Evolutionary conservation across 2,329 filamentous ascomycete genomes (phyloP), one percentile per base, ranked within the genome.

Genomic region (Phialemoniopsis sp.): DNA sequence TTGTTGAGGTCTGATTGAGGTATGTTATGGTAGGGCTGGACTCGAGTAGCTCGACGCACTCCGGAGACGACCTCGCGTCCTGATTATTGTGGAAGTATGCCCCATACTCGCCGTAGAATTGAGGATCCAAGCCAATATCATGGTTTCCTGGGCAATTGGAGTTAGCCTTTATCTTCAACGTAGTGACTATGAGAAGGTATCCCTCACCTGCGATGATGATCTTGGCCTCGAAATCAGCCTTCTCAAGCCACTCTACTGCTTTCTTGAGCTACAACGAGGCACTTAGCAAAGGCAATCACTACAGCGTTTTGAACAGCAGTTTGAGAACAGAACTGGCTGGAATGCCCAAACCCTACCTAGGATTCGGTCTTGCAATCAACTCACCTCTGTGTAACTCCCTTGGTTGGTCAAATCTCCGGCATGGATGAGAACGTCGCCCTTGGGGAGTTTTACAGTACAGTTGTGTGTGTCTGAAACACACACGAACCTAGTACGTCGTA

Each of bases 381-480:
- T 4, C 49, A 72, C 71, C 62, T 82, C 78, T 7, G 64, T 66
- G 46, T 67, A 66, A 46, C 66, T 82, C 13, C 86, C 86, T 54
- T 85, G 79, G 55, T 88, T 89, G 4, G 85, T 87, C 48, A 90
- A 60, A 55, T 90, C 86, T 7, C 86, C 85, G 2, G 85, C 85
- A 54, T 89, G 85, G 36, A 89, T 80, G 28, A 90, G 68, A 8
- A 90, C 76, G 55, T 90, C 84, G 31, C 85, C 86, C 16, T 71
- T 72, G 0, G 86, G 85, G 2, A 89, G 70, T 50, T 78, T 82
- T 49, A 76, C 68, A 3, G 70, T 70, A 48, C 67, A 72, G 55
- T 87, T 87, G 60, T 89, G 85, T 3, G 85, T 89, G 60, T 90
- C 86, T 4, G 85, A 86, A 40, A 89, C 73, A 62, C 84, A 88